Percentiles rank a stretch among this genome's conserved stretches.
phyloP scores from a whole-genome alignment of 139 green algal genomes.

The Coelastrella sp. region DNA sequence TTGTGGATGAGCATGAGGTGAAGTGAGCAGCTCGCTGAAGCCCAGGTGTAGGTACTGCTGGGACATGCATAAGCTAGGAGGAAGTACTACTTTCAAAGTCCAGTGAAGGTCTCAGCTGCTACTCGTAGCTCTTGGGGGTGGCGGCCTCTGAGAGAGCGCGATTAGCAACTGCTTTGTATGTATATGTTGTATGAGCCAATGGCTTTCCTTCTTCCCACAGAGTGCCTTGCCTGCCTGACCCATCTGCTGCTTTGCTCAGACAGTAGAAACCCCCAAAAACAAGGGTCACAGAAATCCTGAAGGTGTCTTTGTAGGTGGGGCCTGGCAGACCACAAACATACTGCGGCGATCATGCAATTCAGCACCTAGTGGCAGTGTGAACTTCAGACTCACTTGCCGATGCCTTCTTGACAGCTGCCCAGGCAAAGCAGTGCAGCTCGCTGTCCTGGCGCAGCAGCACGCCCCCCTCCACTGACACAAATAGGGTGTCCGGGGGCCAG shows the following conservation, averaged over 20 bases:
- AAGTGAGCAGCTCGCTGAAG: not conserved
- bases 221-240: too few relatives aligned
- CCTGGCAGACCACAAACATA: conserved; percentile 20
- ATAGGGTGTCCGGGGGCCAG: conserved; percentile 30
- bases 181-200: too few relatives aligned
- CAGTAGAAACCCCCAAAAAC: not conserved
- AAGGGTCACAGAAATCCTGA: not conserved
- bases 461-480: conserved; percentile 57
- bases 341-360: not conserved
- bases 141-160: too few relatives aligned
- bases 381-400: conserved; percentile 16
- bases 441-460: conserved; percentile 22
- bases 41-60: not conserved
- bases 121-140: too few relatives aligned
- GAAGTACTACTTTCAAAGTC: not conserved
- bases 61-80: not conserved
- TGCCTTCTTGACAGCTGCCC: conserved; percentile 20
- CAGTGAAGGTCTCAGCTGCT: not conserved
- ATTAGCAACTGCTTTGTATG: too few relatives aligned
- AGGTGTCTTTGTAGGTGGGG: not conserved
- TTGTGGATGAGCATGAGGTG: not conserved
- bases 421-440: conserved; percentile 42
- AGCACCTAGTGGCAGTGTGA: not conserved
- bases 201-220: too few relatives aligned
- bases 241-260: too few relatives aligned